Percentiles rank a stretch among this genome's conserved stretches.
Conservation (phyloP, 1,284 basidiomycete genomes). For the Sporisorium sorghi region DNA sequence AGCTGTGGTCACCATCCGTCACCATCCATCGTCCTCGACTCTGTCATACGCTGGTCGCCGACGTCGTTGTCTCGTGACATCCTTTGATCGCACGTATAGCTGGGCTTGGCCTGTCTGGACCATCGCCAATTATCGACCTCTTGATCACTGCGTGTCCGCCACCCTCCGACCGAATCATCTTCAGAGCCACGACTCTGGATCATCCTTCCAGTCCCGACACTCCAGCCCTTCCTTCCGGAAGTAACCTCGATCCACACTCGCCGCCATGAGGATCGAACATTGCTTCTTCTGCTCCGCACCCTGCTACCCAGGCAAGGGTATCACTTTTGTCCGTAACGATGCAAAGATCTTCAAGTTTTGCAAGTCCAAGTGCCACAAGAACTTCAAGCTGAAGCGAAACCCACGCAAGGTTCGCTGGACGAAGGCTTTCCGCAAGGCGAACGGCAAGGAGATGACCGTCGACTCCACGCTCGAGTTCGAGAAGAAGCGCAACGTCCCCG, state of each 20-base stretch:
- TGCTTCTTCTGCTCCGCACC: constrained; percentile 82
- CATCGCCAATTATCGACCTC: neutral
- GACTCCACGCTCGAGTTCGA: constrained; percentile 99
- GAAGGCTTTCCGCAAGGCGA: constrained; percentile 98
- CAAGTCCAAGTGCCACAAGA: constrained; percentile 70
- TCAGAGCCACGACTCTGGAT: neutral
- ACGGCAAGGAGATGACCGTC: constrained; percentile 99
- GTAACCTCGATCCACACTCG: neutral
- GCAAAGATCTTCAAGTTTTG: constrained; percentile 67
- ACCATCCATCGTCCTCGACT: neutral
- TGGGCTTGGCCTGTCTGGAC: neutral
- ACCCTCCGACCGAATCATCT: neutral
- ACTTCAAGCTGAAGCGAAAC: constrained; percentile 95
- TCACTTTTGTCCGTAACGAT: constrained; percentile 69
- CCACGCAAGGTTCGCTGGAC: constrained; percentile 99
- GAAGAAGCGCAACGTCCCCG: constrained; percentile 96
- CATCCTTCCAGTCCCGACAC: neutral
- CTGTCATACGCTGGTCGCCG: neutral
- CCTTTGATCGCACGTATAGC: neutral
- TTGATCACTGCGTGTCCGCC: neutral
- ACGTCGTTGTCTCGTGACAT: neutral
- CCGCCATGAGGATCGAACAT: constrained; percentile 69
- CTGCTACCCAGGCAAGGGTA: constrained; percentile 88
- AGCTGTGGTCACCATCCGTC: neutral
- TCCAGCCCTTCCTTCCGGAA: no score